Evolutionary conservation across 2,329 filamentous ascomycete species (phyloP).

Genomic region (Microcyclospora pomicola): DNA sequence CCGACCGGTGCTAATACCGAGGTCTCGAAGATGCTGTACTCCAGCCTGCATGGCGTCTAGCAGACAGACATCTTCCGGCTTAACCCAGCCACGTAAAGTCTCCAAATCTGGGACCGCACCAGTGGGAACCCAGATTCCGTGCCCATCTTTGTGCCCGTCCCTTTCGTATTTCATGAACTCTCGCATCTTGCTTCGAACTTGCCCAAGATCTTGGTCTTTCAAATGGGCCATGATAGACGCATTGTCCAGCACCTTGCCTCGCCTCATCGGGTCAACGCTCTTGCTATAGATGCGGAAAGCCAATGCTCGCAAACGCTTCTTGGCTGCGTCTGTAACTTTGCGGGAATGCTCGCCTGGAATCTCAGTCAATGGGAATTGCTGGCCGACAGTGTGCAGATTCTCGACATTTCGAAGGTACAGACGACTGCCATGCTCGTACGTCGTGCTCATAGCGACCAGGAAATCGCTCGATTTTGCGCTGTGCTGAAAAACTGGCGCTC

Average conservation of each 20-base stretch:
- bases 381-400: conserved; percentile 79
- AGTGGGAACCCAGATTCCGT: conserved; percentile 69
- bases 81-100: conserved; percentile 73
- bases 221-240: conserved; percentile 53
- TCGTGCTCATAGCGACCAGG: conserved; percentile 68
- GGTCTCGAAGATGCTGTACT: conserved; percentile 77
- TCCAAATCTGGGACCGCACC: conserved; percentile 63
- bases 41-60: conserved; percentile 96
- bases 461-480: conserved; percentile 68
- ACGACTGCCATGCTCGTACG: conserved; percentile 58
- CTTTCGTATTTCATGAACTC: conserved; percentile 91
- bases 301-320: conserved; percentile 93
- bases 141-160: conserved; percentile 57
- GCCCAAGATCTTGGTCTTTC: conserved; percentile 82
- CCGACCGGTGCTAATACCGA: conserved; percentile 60
- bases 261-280: conserved; percentile 54
- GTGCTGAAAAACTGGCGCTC: conserved; percentile 87
- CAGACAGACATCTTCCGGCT: conserved; percentile 86
- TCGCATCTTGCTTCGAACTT: conserved; percentile 92
- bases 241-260: conserved; percentile 67
- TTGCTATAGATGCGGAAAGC: conserved; percentile 78
- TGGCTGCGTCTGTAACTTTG: conserved; percentile 92
- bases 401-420: conserved; percentile 85
- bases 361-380: conserved; percentile 82
- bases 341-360: conserved; percentile 87